These are phyloP conservation scores for Rhododendron vialii DNA, from an alignment of 148 eudicot genomes.

Conservation along the genomic window DNA sequence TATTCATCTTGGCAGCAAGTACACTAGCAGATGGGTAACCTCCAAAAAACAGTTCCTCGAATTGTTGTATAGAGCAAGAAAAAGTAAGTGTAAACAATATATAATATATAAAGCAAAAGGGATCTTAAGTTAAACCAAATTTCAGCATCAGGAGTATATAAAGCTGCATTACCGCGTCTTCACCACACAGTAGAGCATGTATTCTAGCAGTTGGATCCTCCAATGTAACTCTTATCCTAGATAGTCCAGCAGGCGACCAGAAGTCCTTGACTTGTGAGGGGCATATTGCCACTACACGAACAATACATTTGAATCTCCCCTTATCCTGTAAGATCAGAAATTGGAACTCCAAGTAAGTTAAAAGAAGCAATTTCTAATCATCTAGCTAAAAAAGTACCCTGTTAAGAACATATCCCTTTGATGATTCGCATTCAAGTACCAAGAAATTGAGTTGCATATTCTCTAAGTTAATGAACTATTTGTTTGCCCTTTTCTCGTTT, in stretches of 20 bases:
- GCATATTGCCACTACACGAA: conserved; percentile 5
- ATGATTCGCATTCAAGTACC: not conserved
- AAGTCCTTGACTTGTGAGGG: conserved; percentile 2
- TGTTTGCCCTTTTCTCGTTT: not conserved
- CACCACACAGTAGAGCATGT: conserved; percentile 8
- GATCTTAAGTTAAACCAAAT: not conserved
- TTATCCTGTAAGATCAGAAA: not conserved
- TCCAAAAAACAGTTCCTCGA: conserved; percentile 9
- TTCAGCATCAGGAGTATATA: not conserved
- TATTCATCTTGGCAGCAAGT: conserved; percentile 7
- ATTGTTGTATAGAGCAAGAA: not conserved
- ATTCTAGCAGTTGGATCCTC: conserved; percentile 13
- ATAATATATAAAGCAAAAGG: not conserved
- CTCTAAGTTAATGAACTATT: not conserved
- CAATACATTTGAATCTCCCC: not conserved
- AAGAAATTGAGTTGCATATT: not conserved
- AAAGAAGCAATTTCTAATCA: not conserved
- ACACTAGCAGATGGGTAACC: not conserved
- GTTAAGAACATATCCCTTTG: not conserved
- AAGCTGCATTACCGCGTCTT: conserved; percentile 6
- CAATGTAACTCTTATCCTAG: not conserved
- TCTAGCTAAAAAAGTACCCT: not conserved
- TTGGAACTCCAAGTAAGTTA: not conserved
- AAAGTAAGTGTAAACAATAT: not conserved
- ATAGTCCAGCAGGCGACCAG: not conserved